Evolutionary conservation across 495 filamentous ascomycete genomes (phyloP).

Genomic region (Tuber borchii): DNA sequence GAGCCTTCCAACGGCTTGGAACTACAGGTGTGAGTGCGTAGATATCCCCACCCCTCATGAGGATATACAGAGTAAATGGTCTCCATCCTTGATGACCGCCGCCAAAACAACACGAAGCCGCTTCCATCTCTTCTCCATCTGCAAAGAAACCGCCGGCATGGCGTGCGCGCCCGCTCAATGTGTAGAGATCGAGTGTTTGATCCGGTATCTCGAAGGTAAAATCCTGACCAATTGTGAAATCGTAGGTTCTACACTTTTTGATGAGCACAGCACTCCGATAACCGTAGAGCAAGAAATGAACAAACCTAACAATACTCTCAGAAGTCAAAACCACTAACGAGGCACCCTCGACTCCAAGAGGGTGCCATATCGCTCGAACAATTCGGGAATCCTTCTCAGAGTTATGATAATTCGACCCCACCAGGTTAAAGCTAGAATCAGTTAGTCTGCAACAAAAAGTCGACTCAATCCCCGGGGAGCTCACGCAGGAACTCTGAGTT

Average conservation of each 20-base stretch:
- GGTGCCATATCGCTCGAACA: conserved; percentile 40
- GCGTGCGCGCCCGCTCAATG: conserved; percentile 27
- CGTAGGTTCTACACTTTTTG: conserved; percentile 28
- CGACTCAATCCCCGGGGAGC: conserved; percentile 7
- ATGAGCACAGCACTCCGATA: neutral
- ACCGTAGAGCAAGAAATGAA: conserved; percentile 2
- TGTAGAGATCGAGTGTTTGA: conserved; percentile 35
- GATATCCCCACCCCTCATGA: conserved; percentile 41
- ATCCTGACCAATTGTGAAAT: conserved; percentile 34
- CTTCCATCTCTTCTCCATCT: conserved; percentile 35
- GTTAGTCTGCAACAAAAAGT: conserved; percentile 10
- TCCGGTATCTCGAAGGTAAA: conserved; percentile 34
- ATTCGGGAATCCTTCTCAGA: conserved; percentile 20
- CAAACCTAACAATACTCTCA: conserved; percentile 36
- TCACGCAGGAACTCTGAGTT: conserved; percentile 34
- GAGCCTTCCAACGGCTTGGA: conserved; percentile 38
- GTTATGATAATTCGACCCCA: conserved; percentile 31
- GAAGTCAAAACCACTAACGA: conserved; percentile 38
- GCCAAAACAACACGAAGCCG: conserved; percentile 39
- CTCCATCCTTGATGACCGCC: conserved; percentile 35
- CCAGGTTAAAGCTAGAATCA: conserved; percentile 25
- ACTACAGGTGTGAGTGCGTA: conserved; percentile 39
- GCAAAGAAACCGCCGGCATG: conserved; percentile 30
- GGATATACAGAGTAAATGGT: conserved; percentile 40
- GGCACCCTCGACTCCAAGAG: conserved; percentile 39